Evolutionary conservation across 2,329 filamentous ascomycete species (phyloP).

Genomic region (Nothopassalora personata): DNA sequence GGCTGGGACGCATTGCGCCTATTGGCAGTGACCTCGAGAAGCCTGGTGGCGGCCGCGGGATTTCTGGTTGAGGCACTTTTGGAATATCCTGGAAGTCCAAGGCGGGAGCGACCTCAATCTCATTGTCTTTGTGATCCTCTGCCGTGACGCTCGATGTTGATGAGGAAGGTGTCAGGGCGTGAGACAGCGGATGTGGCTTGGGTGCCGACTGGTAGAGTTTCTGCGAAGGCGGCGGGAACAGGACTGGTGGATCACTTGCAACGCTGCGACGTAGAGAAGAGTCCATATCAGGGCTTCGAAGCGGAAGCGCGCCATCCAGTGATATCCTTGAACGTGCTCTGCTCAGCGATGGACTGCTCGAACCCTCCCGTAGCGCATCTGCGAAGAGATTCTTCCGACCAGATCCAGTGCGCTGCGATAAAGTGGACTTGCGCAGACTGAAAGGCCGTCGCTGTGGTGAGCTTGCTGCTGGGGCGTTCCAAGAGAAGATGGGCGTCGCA

Average conservation of each 20-base stretch:
- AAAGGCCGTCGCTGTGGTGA: slow-evolving; percentile 33
- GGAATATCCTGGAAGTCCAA: slow-evolving; percentile 1
- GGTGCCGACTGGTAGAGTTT: slow-evolving; percentile 35
- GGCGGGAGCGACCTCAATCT: slow-evolving; percentile 34
- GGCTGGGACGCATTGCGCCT: slow-evolving; percentile 53
- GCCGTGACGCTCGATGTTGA: slow-evolving; percentile 73
- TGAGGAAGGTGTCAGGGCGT: slow-evolving; percentile 79
- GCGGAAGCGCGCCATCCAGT: slow-evolving; percentile 69
- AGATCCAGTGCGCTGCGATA: slow-evolving; percentile 70
- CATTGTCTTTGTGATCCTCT: slow-evolving; percentile 41
- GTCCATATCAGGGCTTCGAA: slow-evolving; percentile 60
- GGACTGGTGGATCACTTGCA: slow-evolving; percentile 58
- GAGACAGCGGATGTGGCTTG: slow-evolving; percentile 73
- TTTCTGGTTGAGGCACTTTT: neutral
- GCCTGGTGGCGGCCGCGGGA: slow-evolving; percentile 48
- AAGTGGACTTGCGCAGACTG: slow-evolving; percentile 69
- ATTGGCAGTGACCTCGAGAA: slow-evolving; percentile 74
- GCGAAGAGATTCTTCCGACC: slow-evolving; percentile 36
- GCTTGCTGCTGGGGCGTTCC: slow-evolving; percentile 28
- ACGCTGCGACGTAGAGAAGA: slow-evolving; percentile 52
- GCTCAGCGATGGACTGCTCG: slow-evolving; percentile 25
- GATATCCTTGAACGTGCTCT: slow-evolving; percentile 61
- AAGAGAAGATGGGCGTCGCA: slow-evolving; percentile 32
- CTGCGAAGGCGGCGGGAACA: slow-evolving; percentile 30
- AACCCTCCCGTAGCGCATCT: slow-evolving; percentile 30